phyloP scores from a whole-genome alignment of 306 rosid species.

The Pterocarpus macrocarpus region DNA sequence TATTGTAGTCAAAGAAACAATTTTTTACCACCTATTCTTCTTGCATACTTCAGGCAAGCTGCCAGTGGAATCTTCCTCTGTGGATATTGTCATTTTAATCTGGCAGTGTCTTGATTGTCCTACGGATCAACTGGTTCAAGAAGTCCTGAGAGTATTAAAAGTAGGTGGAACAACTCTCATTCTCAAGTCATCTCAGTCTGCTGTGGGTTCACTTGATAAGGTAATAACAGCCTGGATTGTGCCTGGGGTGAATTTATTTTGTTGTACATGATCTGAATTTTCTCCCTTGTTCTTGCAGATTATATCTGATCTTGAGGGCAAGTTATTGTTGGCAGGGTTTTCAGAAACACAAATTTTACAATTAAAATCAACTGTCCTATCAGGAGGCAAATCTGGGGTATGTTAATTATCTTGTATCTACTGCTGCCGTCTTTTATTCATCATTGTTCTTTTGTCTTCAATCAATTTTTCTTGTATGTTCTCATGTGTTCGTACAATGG shows the following conservation, averaged over 20 bases:
- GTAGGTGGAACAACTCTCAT: constrained; percentile 69
- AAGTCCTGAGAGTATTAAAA: constrained; percentile 76
- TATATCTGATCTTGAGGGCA: constrained; percentile 63
- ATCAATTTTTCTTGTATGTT: background rate
- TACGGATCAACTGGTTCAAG: constrained; percentile 65
- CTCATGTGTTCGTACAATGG: background rate
- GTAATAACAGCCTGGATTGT: constrained; percentile 52
- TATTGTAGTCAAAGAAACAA: constrained; percentile 20
- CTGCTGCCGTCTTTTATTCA: constrained; percentile 19
- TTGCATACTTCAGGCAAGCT: constrained; percentile 65
- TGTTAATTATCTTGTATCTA: constrained; percentile 41
- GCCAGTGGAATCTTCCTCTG: constrained; percentile 73
- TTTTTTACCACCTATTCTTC: constrained; percentile 15
- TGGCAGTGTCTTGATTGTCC: constrained; percentile 68
- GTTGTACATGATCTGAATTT: constrained; percentile 41
- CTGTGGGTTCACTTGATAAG: constrained; percentile 55
- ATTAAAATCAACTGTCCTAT: constrained; percentile 37
- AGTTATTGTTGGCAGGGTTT: constrained; percentile 82
- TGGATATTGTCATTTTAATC: constrained; percentile 64
- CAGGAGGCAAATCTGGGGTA: constrained; percentile 59
- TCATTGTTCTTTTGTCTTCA: background rate
- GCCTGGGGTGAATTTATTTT: constrained; percentile 5
- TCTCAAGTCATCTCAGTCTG: constrained; percentile 59
- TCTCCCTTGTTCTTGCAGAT: constrained; percentile 54
- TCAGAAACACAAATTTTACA: constrained; percentile 67